Percentiles rank a stretch among this genome's conserved stretches.
These are phyloP conservation scores for Melanogaster broomeanus DNA, from an alignment of 768 basidiomycete species.

Conservation along the genomic window DNA sequence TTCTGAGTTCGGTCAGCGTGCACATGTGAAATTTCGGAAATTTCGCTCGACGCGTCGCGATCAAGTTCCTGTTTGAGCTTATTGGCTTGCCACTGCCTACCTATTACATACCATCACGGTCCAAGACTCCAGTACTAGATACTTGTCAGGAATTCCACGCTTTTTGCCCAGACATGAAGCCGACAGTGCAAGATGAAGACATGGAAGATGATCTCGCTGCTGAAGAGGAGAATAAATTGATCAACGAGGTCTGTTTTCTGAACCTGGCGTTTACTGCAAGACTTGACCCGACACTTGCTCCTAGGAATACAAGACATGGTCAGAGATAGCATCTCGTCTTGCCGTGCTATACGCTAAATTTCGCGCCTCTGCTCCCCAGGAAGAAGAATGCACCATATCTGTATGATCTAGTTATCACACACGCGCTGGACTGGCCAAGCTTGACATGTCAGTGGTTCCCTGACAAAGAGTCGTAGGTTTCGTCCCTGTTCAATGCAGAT, in stretches of 20 bases:
- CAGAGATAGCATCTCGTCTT: slow-evolving; percentile 12
- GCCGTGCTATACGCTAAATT: background rate
- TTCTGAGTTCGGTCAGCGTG: background rate
- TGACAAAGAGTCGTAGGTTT: slow-evolving; percentile 87
- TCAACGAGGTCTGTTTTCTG: slow-evolving; percentile 67
- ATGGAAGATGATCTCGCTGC: slow-evolving; percentile 79
- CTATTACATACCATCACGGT: no score
- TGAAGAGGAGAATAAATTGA: slow-evolving; percentile 86
- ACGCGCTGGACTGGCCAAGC: slow-evolving; percentile 97
- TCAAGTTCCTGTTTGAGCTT: background rate
- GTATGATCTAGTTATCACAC: slow-evolving; percentile 96
- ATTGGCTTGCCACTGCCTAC: background rate
- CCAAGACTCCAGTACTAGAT: no score
- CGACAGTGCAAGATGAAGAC: slow-evolving; percentile 53
- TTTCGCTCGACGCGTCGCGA: slow-evolving; percentile 26
- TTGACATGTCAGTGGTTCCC: slow-evolving; percentile 99
- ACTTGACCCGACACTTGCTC: slow-evolving; percentile 9
- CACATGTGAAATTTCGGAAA: background rate
- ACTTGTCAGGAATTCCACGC: background rate
- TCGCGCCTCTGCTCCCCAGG: slow-evolving; percentile 43
- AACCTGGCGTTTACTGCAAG: background rate
- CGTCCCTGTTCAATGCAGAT: background rate
- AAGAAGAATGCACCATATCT: slow-evolving; percentile 98
- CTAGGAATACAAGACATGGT: slow-evolving; percentile 90
- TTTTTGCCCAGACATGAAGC: slow-evolving; percentile 41